Evolutionary conservation across 208 protist species (phyloP).

Genomic region (Acanthamoeba lenticulata): DNA sequence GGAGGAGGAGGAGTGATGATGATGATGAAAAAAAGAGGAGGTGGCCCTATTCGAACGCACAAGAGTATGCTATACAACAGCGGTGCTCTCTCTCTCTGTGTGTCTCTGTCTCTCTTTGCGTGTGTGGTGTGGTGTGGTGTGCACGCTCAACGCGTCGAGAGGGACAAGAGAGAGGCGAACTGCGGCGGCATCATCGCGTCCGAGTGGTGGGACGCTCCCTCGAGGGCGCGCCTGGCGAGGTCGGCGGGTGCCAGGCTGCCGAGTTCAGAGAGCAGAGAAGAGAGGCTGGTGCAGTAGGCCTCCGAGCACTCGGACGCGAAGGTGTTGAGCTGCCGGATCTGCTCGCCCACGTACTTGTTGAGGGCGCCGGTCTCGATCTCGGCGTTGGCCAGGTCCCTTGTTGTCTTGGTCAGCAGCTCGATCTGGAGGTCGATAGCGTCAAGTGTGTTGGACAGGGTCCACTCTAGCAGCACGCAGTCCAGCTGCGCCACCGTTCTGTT

Average conservation of each 20-base stretch:
- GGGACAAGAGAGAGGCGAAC: neutral
- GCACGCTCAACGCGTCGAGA: neutral
- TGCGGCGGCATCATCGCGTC: neutral
- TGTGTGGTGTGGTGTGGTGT: neutral
- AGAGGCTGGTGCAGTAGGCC: slow-evolving; percentile 26
- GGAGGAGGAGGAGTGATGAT: neutral
- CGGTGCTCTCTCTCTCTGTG: neutral
- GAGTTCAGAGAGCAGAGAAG: neutral
- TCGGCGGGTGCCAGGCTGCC: neutral
- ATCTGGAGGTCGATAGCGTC: neutral
- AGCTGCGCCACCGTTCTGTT: neutral
- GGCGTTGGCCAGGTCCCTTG: neutral
- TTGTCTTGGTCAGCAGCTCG: neutral
- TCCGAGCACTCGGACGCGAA: slow-evolving; percentile 6
- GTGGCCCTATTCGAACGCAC: neutral
- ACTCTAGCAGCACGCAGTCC: slow-evolving; percentile 48
- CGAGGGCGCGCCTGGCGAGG: neutral
- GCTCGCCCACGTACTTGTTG: neutral
- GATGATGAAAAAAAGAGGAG: neutral
- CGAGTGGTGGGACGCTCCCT: neutral
- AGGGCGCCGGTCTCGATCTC: neutral
- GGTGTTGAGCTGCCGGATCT: slow-evolving; percentile 49
- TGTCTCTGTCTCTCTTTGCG: too few relatives aligned
- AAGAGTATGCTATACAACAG: neutral
- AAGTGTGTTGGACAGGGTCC: neutral